These are phyloP conservation scores for Glycine tomentella DNA, from an alignment of 306 rosid genomes.

Conservation along the genomic window DNA sequence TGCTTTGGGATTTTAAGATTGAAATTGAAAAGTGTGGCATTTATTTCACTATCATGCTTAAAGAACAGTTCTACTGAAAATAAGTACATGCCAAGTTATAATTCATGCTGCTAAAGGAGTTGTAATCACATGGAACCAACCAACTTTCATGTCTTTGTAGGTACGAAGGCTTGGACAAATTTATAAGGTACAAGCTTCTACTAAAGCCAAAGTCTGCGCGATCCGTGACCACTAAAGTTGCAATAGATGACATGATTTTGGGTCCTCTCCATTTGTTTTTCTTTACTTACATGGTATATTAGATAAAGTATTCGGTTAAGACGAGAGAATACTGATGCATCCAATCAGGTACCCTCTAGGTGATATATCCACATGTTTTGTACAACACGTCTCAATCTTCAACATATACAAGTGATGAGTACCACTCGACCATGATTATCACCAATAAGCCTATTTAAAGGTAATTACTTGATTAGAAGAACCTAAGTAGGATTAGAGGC, in stretches of 20 bases:
- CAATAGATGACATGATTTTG: constrained; percentile 71
- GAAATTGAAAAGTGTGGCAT: background rate
- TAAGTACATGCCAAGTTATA: background rate
- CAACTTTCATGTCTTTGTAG: constrained; percentile 49
- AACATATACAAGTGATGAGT: no score
- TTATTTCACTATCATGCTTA: background rate
- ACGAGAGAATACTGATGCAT: no score
- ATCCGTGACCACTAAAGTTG: constrained; percentile 73
- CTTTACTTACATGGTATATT: constrained; percentile 74
- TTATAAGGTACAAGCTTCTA: constrained; percentile 63
- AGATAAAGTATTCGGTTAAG: no score
- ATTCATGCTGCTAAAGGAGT: constrained; percentile 13
- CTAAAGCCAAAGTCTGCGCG: constrained; percentile 67
- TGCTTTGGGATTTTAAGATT: constrained; percentile 34
- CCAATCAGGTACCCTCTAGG: no score
- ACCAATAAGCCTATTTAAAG: no score
- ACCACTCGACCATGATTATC: no score
- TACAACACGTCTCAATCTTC: no score
- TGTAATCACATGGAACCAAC: background rate
- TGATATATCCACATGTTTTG: no score
- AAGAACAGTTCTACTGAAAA: background rate
- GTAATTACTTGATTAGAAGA: no score
- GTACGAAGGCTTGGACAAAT: constrained; percentile 85
- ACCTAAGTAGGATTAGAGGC: no score
- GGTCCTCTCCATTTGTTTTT: constrained; percentile 80